Conservation (phyloP, 169 alveolate species). For the Plasmodium blacklocki region DNA sequence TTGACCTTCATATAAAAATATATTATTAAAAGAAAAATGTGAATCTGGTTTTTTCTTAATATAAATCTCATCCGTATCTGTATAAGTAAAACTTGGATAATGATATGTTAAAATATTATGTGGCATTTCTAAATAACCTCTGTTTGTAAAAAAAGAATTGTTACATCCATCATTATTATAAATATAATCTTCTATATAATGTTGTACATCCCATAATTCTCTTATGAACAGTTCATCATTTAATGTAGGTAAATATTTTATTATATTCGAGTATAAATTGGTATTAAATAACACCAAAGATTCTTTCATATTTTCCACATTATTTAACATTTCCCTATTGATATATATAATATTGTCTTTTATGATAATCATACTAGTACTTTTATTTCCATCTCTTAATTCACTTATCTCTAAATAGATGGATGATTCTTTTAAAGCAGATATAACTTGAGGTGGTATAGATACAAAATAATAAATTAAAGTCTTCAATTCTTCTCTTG, state of each 20-base stretch:
- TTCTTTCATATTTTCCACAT: neutral
- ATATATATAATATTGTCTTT: neutral
- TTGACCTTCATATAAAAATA: constrained; percentile 38
- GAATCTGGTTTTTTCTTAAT: constrained; percentile 35
- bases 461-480: constrained; percentile 38
- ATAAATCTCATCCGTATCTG: constrained; percentile 11
- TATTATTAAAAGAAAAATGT: constrained; percentile 27
- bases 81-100: constrained; percentile 53
- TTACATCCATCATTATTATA: constrained; percentile 1
- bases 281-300: constrained; percentile 9
- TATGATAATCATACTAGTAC: neutral
- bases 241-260: neutral
- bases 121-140: constrained; percentile 13
- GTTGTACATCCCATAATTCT: constrained; percentile 4
- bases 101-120: constrained; percentile 14
- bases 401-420: constrained; percentile 6
- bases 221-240: neutral
- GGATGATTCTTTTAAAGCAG: neutral
- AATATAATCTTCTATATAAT: constrained; percentile 1
- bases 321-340: neutral
- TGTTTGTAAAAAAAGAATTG: constrained; percentile 1
- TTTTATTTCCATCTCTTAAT: neutral
- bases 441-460: constrained; percentile 26
- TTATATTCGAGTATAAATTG: neutral
- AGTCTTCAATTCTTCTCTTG: constrained; percentile 12